Evolutionary conservation across 2,329 filamentous ascomycete species (phyloP).

Genomic region (Septoria linicola): DNA sequence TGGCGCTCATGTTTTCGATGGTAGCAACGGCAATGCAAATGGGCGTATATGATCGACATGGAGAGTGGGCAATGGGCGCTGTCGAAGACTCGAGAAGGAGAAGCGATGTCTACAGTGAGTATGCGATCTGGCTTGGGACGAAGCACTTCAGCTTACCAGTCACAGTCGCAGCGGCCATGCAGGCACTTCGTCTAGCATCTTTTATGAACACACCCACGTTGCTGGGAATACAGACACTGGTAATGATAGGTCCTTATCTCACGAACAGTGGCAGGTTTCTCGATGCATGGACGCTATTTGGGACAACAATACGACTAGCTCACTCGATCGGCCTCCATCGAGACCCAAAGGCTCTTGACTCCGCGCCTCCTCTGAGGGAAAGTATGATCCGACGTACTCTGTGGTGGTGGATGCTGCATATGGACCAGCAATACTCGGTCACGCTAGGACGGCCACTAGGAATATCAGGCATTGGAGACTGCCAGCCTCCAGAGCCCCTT

Average conservation of each 20-base stretch:
- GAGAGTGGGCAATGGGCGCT: conserved; percentile 42
- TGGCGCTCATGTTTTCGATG: conserved; percentile 50
- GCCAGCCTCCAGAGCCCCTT: conserved; percentile 47
- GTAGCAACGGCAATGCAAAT: conserved; percentile 50
- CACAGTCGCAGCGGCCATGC: conserved; percentile 51
- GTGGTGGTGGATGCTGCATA: conserved; percentile 56
- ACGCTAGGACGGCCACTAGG: conserved; percentile 51
- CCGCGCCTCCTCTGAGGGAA: conserved; percentile 44
- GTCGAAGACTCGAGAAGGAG: conserved; percentile 40
- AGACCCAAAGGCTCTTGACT: conserved; percentile 48
- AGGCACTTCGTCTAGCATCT: conserved; percentile 50
- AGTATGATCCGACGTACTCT: conserved; percentile 45
- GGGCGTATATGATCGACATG: conserved; percentile 45
- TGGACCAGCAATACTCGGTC: conserved; percentile 54
- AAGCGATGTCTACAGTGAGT: conserved; percentile 50
- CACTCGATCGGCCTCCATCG: conserved; percentile 53
- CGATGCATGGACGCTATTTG: conserved; percentile 53
- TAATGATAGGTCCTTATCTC: conserved; percentile 51
- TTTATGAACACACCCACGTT: conserved; percentile 52
- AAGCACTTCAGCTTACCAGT: conserved; percentile 10
- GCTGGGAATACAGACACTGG: conserved; percentile 47
- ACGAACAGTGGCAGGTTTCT: conserved; percentile 52
- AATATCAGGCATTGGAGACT: conserved; percentile 52
- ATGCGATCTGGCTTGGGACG: not conserved
- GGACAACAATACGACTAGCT: conserved; percentile 50